Evolutionary conservation across 1,139 yeast species (phyloP).

Genomic region (Tardiomyces depauwii): DNA sequence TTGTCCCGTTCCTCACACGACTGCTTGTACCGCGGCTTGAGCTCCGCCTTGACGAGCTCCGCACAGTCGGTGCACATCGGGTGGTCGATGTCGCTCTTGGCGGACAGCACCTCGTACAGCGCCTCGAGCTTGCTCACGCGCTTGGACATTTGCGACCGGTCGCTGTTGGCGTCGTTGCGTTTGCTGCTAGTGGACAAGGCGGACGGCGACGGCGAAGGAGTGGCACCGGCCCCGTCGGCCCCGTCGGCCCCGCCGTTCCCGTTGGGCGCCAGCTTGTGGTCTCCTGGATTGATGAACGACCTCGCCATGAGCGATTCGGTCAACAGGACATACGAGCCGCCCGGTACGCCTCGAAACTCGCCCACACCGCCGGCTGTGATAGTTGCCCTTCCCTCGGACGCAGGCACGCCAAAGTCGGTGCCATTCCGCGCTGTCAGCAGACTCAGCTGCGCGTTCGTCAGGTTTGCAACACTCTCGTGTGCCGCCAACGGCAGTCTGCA

Average conservation of each 20-base stretch:
- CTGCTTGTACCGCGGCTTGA: conserved; percentile 62
- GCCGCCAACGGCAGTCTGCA: conserved; percentile 48
- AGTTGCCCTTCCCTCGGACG: conserved; percentile 25
- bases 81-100: conserved; percentile 69
- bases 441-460: conserved; percentile 43
- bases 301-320: conserved; percentile 24
- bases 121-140: conserved; percentile 40
- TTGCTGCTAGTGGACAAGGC: conserved; percentile 1
- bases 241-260: conserved; percentile 9
- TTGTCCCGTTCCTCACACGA: conserved; percentile 69
- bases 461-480: conserved; percentile 41
- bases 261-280: conserved; percentile 4
- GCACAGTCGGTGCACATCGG: conserved; percentile 90
- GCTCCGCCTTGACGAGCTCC: conserved; percentile 48
- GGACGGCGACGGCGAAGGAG: conserved; percentile 2
- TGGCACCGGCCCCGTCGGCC: conserved; percentile 5
- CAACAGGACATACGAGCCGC: conserved; percentile 33
- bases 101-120: conserved; percentile 54
- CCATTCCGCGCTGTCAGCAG: conserved; percentile 22
- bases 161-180: conserved; percentile 1
- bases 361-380: conserved; percentile 13
- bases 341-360: conserved; percentile 8
- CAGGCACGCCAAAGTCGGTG: conserved; percentile 7
- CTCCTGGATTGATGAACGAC: conserved; percentile 2
- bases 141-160: conserved; percentile 25